Conservation (phyloP, 2,329 filamentous ascomycete species). For the Stagonosporopsis chrysanthemi region DNA sequence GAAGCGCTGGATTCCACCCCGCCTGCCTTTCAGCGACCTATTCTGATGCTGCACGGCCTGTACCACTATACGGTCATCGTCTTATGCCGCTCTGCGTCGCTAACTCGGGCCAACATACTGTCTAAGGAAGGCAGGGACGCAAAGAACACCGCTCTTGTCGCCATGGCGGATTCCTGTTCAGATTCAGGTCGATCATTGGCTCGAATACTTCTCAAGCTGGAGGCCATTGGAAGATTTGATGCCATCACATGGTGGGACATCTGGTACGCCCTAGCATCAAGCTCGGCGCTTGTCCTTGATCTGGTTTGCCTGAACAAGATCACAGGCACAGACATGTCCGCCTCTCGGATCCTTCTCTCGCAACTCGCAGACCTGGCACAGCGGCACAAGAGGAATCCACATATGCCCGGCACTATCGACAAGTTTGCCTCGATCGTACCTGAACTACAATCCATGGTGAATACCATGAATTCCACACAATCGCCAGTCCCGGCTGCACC, state of each 20-base stretch:
- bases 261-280: slow-evolving; percentile 51
- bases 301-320: slow-evolving; percentile 42
- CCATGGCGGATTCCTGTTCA: slow-evolving; percentile 50
- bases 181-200: slow-evolving; percentile 48
- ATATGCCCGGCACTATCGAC: slow-evolving; percentile 50
- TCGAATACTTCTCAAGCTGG: slow-evolving; percentile 47
- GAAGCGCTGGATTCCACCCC: slow-evolving; percentile 45
- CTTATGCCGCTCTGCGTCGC: slow-evolving; percentile 50
- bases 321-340: slow-evolving; percentile 28
- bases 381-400: slow-evolving; percentile 42
- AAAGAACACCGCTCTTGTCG: slow-evolving; percentile 35
- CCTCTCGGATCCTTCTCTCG: slow-evolving; percentile 43
- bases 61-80: slow-evolving; percentile 53
- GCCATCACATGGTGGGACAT: slow-evolving; percentile 53
- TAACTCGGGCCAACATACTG: slow-evolving; percentile 47
- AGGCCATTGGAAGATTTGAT: slow-evolving; percentile 50
- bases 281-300: slow-evolving; percentile 50
- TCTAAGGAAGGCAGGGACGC: slow-evolving; percentile 38
- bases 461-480: slow-evolving; percentile 29
- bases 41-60: slow-evolving; percentile 51
- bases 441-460: slow-evolving; percentile 47
- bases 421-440: slow-evolving; percentile 49
- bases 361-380: slow-evolving; percentile 47
- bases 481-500: slow-evolving; percentile 11
- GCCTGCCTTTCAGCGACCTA: slow-evolving; percentile 47